Evolutionary conservation across 2,329 filamentous ascomycete genomes (phyloP).

Genomic region (Ascochyta fabae): DNA sequence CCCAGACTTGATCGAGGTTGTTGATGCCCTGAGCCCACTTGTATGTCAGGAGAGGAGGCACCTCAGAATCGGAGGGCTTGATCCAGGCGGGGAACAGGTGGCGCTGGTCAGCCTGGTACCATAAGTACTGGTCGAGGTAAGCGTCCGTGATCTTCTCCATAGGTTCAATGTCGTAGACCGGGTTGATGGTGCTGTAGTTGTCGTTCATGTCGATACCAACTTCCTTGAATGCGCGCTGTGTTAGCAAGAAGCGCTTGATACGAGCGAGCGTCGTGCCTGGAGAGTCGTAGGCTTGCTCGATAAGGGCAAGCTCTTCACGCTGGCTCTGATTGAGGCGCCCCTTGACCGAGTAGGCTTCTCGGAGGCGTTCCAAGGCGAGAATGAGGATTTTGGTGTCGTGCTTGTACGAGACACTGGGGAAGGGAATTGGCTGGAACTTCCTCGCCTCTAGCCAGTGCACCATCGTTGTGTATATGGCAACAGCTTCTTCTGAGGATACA

Average conservation of each 20-base stretch:
- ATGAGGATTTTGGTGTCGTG: conserved; percentile 99
- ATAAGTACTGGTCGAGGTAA: conserved; percentile 96
- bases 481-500: conserved; percentile 96
- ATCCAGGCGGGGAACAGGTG: conserved; percentile 99
- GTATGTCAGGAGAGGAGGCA: conserved; percentile 91
- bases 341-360: conserved; percentile 97
- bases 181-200: conserved; percentile 99
- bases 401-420: conserved; percentile 98
- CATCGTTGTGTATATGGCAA: conserved; percentile 98
- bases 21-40: conserved; percentile 99
- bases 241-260: conserved; percentile 97
- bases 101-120: conserved; percentile 98
- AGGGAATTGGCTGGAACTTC: conserved; percentile 98
- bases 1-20: conserved; percentile 95
- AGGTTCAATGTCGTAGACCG: conserved; percentile 97
- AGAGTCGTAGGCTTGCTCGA: conserved; percentile 98
- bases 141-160: conserved; percentile 99
- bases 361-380: conserved; percentile 86
- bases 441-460: conserved; percentile 98
- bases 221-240: conserved; percentile 98
- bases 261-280: conserved; percentile 93
- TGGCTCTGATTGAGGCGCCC: conserved; percentile 96
- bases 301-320: conserved; percentile 92
- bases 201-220: conserved; percentile 99
- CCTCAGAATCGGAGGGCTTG: conserved; percentile 97